These are phyloP conservation scores for Prunus fruticosa DNA, from an alignment of 306 rosid genomes.

Conservation along the genomic window DNA sequence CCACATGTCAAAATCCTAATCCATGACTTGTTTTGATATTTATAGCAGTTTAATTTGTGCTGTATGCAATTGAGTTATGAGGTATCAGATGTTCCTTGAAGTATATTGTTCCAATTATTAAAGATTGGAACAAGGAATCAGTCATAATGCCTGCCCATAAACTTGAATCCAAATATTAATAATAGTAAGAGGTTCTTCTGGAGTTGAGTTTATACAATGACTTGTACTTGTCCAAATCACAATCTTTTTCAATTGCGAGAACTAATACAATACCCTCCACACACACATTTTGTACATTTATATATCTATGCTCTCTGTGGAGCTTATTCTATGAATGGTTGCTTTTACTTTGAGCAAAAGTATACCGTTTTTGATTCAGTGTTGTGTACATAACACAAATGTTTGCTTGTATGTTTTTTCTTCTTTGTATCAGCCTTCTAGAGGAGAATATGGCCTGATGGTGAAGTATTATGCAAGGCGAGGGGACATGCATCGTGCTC, in stretches of 20 bases:
- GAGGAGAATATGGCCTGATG: slow-evolving; percentile 93
- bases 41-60: neutral
- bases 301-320: neutral
- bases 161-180: neutral
- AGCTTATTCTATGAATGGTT: neutral
- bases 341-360: neutral
- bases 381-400: neutral
- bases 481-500: slow-evolving; percentile 95
- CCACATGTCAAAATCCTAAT: neutral
- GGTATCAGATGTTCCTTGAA: neutral
- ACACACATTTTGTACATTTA: neutral
- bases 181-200: neutral
- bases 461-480: slow-evolving; percentile 88
- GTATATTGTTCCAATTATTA: neutral
- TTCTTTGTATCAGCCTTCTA: slow-evolving; percentile 68
- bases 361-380: neutral
- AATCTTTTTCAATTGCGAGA: neutral
- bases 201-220: neutral
- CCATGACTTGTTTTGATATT: neutral
- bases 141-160: neutral
- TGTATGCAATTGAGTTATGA: neutral
- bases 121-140: neutral
- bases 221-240: neutral
- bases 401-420: slow-evolving; percentile 16
- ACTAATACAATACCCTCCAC: neutral